Evolutionary conservation across 352 stramenopile genomes (phyloP), one percentile per base, ranked within the genome.

Genomic region (Pythium pectinolyticum): DNA sequence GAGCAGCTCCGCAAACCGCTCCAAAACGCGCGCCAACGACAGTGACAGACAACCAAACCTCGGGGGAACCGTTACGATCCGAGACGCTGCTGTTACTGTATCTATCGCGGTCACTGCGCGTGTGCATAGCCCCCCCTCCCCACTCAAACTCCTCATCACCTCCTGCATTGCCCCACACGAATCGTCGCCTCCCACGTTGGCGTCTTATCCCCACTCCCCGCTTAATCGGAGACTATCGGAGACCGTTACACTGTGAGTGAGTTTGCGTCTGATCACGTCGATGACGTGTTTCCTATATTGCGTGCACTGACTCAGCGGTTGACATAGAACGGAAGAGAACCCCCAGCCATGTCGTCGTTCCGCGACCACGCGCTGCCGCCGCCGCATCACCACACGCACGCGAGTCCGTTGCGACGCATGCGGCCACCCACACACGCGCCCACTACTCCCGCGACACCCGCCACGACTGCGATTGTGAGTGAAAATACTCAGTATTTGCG

Each of bases 371-470:
- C 35, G 20, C 53, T 47, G 35, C 61, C 61, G 37, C 61, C 52
- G 20, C 25, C 52, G 17, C 61, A 63, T n/a, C 40, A 50, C 34
- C 60, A 67, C 40, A 64, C 56, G 45, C 62, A 69, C 49, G 62
- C 55, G 47, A 69, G 62, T 55, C 62, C 62, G 12, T 31, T 69
- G 55, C 62, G 62, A 15, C 60, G 60, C 19, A 51, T 52, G 40
- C 27, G 54, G 30, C 55, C 62, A 24, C 45, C 53, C 10, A 27
- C 41, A 9, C 41, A 48, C 22, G 55, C 30, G 41, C 43, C 54
- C 3, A 57, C 59, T n/a, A 46, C 56, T 22, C 62, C 62, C 2
- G 63, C 62, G 31, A 69, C 62, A 20, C 54, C 62, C 15, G 62
- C 62, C 25, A 60, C 54, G 14, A 25, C 55, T 12, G 45, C 45